Evolutionary conservation across 768 basidiomycete species (phyloP), one percentile per base, ranked within the genome.

Genomic region (Tricholoma sp.): DNA sequence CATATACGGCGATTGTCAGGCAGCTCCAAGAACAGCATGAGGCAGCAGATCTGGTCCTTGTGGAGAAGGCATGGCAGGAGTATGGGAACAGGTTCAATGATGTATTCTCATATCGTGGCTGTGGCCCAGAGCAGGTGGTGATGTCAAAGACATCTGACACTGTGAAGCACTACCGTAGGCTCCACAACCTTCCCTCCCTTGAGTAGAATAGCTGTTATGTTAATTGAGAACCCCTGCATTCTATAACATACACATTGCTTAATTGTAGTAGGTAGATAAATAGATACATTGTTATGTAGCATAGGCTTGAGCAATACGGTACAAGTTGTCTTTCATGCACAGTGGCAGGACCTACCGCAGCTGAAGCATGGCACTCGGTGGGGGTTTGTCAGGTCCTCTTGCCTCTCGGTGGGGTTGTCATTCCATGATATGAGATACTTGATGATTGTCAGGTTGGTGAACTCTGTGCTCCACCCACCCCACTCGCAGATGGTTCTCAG

Each of bases 381-480:
- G 0, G 72, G 68, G 50, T 76, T 71, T 29, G 77, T 66, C 55
- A 71, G 76, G 37, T 78, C 70, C 54, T n/a, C n/a, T n/a, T n/a
- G n/a, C n/a, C n/a, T 57, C 16, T 69, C 62, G 0, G 56, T 61
- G 0, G 72, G 70, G 21, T 72, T 64, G 58, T 79, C 73, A 49
- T 73, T 76, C 70, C 69, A 74, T 2, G 72, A 73, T 12, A 76
- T 70, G 11, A 77, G 62, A 56, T 78, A 76, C 56, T 74, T 73
- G 39, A 79, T 72, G 46, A 79, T 76, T 0, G 74, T 78, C 56
- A 73, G 46, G 51, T 68, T 67, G 4, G 71, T 70, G 53, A 74
- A 74, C 35, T 78, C 71, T 4, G 64, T 70, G 52, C 70, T 73
- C 78, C 78, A 79, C 4, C 77, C 79, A 35, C 74, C 77, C 76